phyloP scores from a whole-genome alignment of 2,329 filamentous ascomycete genomes.

The Neophaeococcomyces aloes region DNA sequence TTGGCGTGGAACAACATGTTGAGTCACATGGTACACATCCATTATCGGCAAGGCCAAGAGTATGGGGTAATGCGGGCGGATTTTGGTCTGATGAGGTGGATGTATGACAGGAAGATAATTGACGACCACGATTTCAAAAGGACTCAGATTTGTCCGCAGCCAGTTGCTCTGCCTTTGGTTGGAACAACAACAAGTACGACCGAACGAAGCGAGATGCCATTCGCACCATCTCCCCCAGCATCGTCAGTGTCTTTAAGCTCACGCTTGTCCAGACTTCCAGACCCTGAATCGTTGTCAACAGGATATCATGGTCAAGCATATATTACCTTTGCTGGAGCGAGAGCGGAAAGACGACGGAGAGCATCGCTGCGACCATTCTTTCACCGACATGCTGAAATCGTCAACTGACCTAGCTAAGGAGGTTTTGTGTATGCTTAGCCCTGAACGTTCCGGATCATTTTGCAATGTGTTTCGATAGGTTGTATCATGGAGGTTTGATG shows the following conservation, averaged over 20 bases:
- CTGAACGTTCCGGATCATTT: too few species aligned
- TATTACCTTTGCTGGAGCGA: constrained; percentile 16
- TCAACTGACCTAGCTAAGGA: not conserved
- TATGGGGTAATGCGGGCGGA: constrained; percentile 32
- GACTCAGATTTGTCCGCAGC: constrained; percentile 31
- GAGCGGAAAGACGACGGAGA: constrained; percentile 19
- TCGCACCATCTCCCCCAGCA: constrained; percentile 13
- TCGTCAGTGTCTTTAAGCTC: constrained; percentile 10
- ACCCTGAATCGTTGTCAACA: constrained; percentile 5
- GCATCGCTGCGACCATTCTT: constrained; percentile 17
- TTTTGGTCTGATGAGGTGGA: constrained; percentile 37
- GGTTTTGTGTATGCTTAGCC: too few species aligned
- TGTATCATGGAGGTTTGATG: too few species aligned
- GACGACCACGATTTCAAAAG: constrained; percentile 34
- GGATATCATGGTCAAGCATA: constrained; percentile 17
- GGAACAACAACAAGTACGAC: not conserved
- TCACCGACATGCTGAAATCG: not conserved
- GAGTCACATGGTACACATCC: constrained; percentile 31
- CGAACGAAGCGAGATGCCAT: constrained; percentile 8
- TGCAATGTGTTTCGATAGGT: too few species aligned
- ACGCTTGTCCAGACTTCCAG: constrained; percentile 10
- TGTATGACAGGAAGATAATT: constrained; percentile 34
- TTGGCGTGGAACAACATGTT: constrained; percentile 35
- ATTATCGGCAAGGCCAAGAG: constrained; percentile 32
- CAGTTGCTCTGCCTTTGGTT: constrained; percentile 16